Base-by-base conservation (phyloP, 306 rosid species). In the Ormosia emarginata region DNA sequence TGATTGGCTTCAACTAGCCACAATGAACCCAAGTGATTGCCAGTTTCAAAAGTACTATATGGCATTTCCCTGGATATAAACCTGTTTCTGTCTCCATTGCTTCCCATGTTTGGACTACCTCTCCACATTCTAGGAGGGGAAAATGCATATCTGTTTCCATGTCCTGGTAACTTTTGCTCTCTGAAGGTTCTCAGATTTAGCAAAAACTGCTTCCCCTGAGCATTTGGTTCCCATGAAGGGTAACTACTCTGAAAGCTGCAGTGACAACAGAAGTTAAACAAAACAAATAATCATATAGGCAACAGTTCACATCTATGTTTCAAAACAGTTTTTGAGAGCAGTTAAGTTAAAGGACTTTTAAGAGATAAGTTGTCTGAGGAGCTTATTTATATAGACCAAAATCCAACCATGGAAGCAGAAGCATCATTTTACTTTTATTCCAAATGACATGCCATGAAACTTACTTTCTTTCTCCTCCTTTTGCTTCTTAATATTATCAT, bases 191-290 rank as follows among this genome's bases (percentile, higher is more conserved):
- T 79, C 3, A 95, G 91, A 74, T 88, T 93, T 53, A 52, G 65
- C 62, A 92, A 79, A 73, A 93, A 86, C 46, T 67, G 93, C 80
- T 83, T 88, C 55, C 98, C 99, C 77, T 84, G 84, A 24, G 89
- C 86, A 87, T 91, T 82, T 71, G 99, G 88, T 77, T 88, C 90
- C 99, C 99, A 95, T 41, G 92, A 89, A 36, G 92, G 93, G 74
- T 93, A 93, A 77, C 87, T 92, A 77, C 96, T 85, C 78, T 88
- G 89, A 76, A 95, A 95, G 90, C 99, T 95, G 93, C 79, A 82
- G 83, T 53, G 30, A 72, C 50, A 82, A 85, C 52, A 69, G 34
- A 41, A 80, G 63, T 73, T 75, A 56, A 24, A n/a, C 47, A 63
- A 73, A 63, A 47, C 52, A 63, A 53, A 71, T 11, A 65, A 10